Evolutionary conservation across 2,329 filamentous ascomycete genomes (phyloP), one percentile per base, ranked within the genome.

Genomic region (Ascochyta pisi): DNA sequence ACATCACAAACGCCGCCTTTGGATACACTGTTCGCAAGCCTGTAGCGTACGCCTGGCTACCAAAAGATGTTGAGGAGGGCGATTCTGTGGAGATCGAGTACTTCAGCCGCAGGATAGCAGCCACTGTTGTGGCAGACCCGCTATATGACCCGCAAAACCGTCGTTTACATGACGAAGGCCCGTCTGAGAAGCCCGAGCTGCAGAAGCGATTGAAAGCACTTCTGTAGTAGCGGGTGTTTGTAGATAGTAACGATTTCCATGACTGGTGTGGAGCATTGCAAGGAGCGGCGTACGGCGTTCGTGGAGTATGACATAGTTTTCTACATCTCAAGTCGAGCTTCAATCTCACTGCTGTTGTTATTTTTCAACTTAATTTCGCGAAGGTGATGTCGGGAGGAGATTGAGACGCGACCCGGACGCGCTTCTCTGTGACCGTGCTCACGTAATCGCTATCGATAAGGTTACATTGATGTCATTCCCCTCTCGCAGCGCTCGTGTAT

Each of bases 1-100:
- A 88, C 58, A 77, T 88, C 24, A 87, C 84, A 2, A 87, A 79
- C 47, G 81, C 85, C 1, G 84, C 82, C 0, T 88, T 87, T 63
- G 86, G 83, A 0, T 87, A 84, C 63, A 84, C 82, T 0, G 67
- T 88, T 9, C 72, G 83, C 24, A 86, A 83, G 68, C 85, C 86
- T 0, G 76, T 87, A 12, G 85, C 84, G 0, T 87, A 84, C 66
- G 81, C 84, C 0, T 86, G 84, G 74, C 70, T 88, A 12, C 84
- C 84, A 0, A 76, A 69, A 10, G 64, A 61, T 2, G 64, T 86
- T 2, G 54, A 49, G 0, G 79, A 83, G 39, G 84, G 84, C 0
- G 76, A 80, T 3, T 53, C 62, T 0, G 83, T 88, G 0, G 84
- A 87, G 64, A 78, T 88, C 52, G 84, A 86, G 62, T 88, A 88